Base-by-base conservation (phyloP, 1,284 basidiomycete genomes). In the Taiwanofungus camphoratus region DNA sequence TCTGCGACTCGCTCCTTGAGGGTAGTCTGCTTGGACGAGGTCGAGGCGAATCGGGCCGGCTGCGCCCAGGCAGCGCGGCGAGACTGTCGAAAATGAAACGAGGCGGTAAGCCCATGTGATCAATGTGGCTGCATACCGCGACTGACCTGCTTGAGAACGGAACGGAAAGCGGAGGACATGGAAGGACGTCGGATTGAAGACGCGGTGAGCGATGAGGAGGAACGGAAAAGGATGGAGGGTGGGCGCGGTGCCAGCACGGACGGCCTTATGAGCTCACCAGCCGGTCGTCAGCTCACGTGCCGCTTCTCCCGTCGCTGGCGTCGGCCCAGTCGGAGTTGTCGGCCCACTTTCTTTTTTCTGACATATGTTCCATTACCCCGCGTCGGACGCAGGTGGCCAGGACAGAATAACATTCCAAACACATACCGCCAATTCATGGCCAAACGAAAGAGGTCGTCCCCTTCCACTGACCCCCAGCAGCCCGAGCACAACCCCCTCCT, bases 1-100 rank as follows among this genome's bases (percentile, higher is more conserved):
- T 94, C 87, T 38, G 87, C 78, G 51, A 96, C 75, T 48, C 90
- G 79, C 69, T 95, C 91, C 72, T 93, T 93, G 65, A 95, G 78
- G 34, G 89, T 82, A 52, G 78, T 74, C 37, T 77, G 77, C 66
- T 82, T 89, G 36, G 79, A 65, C 41, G 76, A 71, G 30, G 87
- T 73, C 18, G 84, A 84, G 32, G 76, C 77, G 56, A 81, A 78
- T 45, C 82, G 74, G 51, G 71, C 71, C 42, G 74, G 68, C 63
- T 61, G 59, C 69, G 74, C 60, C 47, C 73, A 59, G 24, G 69
- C 60, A 35, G 71, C 66, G 39, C 76, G 74, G 45, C 50, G 46
- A 39, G 60, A 62, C 57, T 66, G 51, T 24, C n/a, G n/a, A n/a
- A n/a, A n/a, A n/a, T n/a, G n/a, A n/a, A n/a, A n/a, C n/a, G n/a